Evolutionary conservation across 495 filamentous ascomycete species (phyloP).

Genomic region (Penicillium ucsense): DNA sequence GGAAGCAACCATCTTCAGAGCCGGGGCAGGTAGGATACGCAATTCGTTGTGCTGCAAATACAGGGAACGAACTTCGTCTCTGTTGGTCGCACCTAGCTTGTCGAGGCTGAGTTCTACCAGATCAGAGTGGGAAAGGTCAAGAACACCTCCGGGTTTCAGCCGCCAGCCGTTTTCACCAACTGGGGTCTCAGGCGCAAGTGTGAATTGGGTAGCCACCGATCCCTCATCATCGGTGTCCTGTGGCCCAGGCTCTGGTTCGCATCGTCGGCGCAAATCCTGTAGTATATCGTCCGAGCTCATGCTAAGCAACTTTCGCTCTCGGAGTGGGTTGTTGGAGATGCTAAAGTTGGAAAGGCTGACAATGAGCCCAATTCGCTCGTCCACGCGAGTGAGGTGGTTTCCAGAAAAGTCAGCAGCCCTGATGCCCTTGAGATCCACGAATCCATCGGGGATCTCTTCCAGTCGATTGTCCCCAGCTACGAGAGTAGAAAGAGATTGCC

Average conservation of each 20-base stretch:
- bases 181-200: conserved; percentile 33
- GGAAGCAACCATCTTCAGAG: conserved; percentile 54
- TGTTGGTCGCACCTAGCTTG: conserved; percentile 34
- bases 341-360: conserved; percentile 60
- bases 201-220: conserved; percentile 37
- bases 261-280: conserved; percentile 55
- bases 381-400: conserved; percentile 69
- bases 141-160: conserved; percentile 57
- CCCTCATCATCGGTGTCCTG: conserved; percentile 36
- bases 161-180: conserved; percentile 40
- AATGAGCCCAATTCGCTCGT: conserved; percentile 73
- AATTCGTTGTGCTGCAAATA: conserved; percentile 71
- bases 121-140: conserved; percentile 63
- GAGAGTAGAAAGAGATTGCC: conserved; percentile 62
- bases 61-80: conserved; percentile 43
- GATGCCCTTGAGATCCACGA: conserved; percentile 54
- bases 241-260: conserved; percentile 43
- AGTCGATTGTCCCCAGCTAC: conserved; percentile 75
- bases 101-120: conserved; percentile 38
- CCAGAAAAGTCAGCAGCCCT: conserved; percentile 70
- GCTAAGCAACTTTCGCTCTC: conserved; percentile 72
- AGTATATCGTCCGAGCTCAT: conserved; percentile 79
- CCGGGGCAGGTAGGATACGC: conserved; percentile 50
- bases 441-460: conserved; percentile 60
- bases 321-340: conserved; percentile 76